These are phyloP conservation scores for Lasiodiplodia theobromae DNA, from an alignment of 2,329 filamentous ascomycete genomes.

Conservation along the genomic window DNA sequence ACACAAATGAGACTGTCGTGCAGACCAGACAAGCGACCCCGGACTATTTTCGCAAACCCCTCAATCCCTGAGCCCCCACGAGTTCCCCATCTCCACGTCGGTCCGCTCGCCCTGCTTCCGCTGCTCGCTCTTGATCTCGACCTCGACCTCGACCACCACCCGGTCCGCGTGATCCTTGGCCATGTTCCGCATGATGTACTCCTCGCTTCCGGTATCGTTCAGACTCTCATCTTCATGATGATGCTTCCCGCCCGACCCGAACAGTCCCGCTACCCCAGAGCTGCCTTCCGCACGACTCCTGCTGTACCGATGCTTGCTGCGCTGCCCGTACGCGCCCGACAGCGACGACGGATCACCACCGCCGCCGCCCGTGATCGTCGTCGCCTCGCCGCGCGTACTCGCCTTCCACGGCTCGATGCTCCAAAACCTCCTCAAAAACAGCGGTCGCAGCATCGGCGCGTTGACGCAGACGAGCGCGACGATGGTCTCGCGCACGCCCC, in stretches of 20 bases:
- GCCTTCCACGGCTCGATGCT: not conserved
- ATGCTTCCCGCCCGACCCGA: not conserved
- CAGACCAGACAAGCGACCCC: not conserved
- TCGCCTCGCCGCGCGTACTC: not conserved
- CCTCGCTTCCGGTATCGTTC: not conserved
- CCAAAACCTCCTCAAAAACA: slow-evolving; percentile 42
- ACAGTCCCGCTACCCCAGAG: too few species aligned
- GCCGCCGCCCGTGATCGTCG: not conserved
- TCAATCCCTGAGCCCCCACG: not conserved
- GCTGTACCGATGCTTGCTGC: not conserved
- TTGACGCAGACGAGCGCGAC: slow-evolving; percentile 47
- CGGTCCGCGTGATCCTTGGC: not conserved
- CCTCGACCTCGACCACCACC: slow-evolving; percentile 4
- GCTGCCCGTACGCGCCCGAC: not conserved
- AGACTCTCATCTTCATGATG: not conserved
- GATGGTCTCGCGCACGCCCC: slow-evolving; percentile 48
- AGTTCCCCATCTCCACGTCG: slow-evolving; percentile 1
- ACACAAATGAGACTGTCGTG: not conserved
- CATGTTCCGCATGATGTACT: slow-evolving; percentile 10
- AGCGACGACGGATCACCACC: not conserved
- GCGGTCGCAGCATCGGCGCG: slow-evolving; percentile 42
- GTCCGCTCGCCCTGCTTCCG: slow-evolving; percentile 7
- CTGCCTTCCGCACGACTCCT: not conserved
- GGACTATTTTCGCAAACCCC: not conserved
- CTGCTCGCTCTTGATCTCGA: not conserved